A percentile compares a stretch with the other conserved stretches of the same genome.
Evolutionary conservation across 1,139 yeast species (phyloP).

Genomic region (Komagataea norvegica): DNA sequence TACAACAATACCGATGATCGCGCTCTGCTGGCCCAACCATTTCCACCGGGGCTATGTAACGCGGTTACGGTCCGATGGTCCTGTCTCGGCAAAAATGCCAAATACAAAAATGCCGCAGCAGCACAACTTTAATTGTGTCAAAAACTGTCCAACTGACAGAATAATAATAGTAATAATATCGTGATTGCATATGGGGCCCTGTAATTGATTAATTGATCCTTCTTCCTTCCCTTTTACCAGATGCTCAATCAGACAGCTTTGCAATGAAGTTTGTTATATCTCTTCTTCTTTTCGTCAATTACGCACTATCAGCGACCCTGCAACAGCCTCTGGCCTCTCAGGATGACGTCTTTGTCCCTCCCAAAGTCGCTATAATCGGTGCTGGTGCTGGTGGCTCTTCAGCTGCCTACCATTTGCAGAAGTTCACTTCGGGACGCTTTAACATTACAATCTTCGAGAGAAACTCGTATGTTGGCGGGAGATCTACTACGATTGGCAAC

Average conservation of each 20-base stretch:
- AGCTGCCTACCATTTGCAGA: slow-evolving; percentile 37
- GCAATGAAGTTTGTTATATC: not conserved
- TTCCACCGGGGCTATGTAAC: too few relatives aligned
- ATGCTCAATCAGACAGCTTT: not conserved
- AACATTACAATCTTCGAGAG: slow-evolving; percentile 35
- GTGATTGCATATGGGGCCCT: too few relatives aligned
- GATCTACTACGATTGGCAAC: slow-evolving; percentile 31
- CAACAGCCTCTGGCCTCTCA: not conserved
- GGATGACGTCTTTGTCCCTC: not conserved
- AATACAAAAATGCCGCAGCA: too few relatives aligned
- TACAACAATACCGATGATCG: too few relatives aligned
- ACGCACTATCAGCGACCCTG: not conserved
- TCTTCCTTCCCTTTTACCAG: too few relatives aligned
- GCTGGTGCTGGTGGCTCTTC: slow-evolving; percentile 47
- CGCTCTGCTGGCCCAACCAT: too few relatives aligned
- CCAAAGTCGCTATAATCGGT: slow-evolving; percentile 37
- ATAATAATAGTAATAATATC: too few relatives aligned
- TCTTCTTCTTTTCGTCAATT: not conserved
- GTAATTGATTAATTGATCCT: too few relatives aligned
- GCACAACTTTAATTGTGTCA: too few relatives aligned
- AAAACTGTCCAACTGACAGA: too few relatives aligned
- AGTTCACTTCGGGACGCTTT: slow-evolving; percentile 27
- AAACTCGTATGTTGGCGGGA: slow-evolving; percentile 35
- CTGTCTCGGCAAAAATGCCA: too few relatives aligned
- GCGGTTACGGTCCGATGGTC: too few relatives aligned